These are phyloP conservation scores for Fusarium clavum DNA, from an alignment of 2,329 filamentous ascomycete species.

Conservation along the genomic window DNA sequence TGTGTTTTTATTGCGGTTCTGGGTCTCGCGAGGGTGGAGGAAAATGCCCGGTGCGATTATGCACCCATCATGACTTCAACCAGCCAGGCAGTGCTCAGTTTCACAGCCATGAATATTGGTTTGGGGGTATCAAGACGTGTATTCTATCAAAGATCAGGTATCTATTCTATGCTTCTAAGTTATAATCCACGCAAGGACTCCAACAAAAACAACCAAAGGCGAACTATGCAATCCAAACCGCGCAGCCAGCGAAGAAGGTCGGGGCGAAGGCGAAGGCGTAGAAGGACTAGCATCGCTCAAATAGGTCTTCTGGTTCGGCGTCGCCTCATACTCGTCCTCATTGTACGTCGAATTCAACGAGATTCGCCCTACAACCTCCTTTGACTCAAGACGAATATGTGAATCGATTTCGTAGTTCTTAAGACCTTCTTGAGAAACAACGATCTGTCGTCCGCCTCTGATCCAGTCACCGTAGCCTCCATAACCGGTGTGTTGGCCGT, in stretches of 20 bases:
- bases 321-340: constrained; percentile 62
- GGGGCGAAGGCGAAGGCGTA: not conserved
- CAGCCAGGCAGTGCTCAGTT: too few species aligned
- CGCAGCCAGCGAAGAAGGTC: not conserved
- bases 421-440: constrained; percentile 58
- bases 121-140: not conserved
- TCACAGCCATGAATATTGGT: too few species aligned
- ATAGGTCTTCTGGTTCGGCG: constrained; percentile 53
- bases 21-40: too few species aligned
- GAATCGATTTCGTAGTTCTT: constrained; percentile 61
- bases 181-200: constrained; percentile 4
- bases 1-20: too few species aligned
- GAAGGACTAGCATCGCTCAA: not conserved
- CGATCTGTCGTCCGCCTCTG: constrained; percentile 69
- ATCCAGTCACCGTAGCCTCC: constrained; percentile 75
- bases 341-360: constrained; percentile 71
- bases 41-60: too few species aligned
- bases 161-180: not conserved
- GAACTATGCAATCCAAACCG: not conserved
- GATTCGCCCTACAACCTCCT: constrained; percentile 62
- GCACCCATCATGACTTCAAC: too few species aligned
- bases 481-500: constrained; percentile 75
- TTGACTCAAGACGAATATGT: constrained; percentile 71
- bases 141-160: not conserved
- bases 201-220: not conserved